Base-by-base conservation (phyloP, 2,329 filamentous ascomycete species). In the Nannizzia gypsea region DNA sequence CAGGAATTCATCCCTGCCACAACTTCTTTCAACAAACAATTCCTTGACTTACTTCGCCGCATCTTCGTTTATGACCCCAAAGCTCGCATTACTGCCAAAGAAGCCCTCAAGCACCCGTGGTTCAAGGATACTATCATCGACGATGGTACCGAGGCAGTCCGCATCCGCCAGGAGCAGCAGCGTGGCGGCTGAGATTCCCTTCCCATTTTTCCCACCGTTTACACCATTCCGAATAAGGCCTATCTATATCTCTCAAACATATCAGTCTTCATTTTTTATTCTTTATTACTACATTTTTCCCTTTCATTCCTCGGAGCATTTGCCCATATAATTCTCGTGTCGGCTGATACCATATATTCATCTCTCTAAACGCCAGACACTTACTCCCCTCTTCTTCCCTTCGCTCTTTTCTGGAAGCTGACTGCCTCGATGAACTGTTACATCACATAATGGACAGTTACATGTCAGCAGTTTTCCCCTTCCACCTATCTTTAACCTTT, bases 21-120 rank as follows among this genome's bases (percentile, higher is more conserved):
- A 62, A 83, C 76, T 36, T 69, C 76, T 20, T 86, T 86, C 73
- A 85, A 86, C 71, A 76, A 78, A 60, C 76, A 81, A 57, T 85
- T 86, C 71, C 78, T 86, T 55, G 83, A 86, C 63, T 75, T 86
- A 4, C 74, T 86, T 3, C 76, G 78, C 62, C 78, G 76, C 64
- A 86, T 86, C 67, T 86, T 86, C 65, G 80, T 86, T 20, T 86
- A 86, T 67, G 83, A 86, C 62, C 83, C 83, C 5, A 83, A 83
- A 68, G 79, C 80, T 64, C 78, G 83, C 24, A 85, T 86, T 64
- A 83, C 82, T 0, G 83, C 83, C 63, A 82, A 85, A 64, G 76
- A 85, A 66, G 83, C 83, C 15, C 73, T 86, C 63, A 81, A 84
- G 68, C 83, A 86, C 67, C 80, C 81, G 0, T 86, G 83, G 83